phyloP scores from a whole-genome alignment of 768 basidiomycete genomes.

The Sporobolomyces pararoseus region DNA sequence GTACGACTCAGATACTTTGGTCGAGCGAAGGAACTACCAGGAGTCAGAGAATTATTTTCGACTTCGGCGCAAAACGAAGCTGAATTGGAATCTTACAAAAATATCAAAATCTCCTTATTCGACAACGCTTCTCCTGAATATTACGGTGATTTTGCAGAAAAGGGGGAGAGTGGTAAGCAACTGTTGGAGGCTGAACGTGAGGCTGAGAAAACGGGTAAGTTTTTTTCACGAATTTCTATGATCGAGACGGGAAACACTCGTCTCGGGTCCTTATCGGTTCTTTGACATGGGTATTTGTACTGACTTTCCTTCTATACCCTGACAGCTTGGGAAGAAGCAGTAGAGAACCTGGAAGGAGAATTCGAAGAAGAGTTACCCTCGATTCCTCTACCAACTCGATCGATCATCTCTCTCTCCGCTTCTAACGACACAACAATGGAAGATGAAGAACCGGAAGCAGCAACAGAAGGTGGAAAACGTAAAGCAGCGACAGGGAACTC shows the following conservation, averaged over 20 bases:
- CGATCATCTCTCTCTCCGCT: constrained; percentile 24
- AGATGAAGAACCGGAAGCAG: background rate
- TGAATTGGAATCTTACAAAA: constrained; percentile 53
- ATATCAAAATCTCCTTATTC: constrained; percentile 84
- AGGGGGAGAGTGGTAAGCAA: constrained; percentile 52
- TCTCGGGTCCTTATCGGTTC: too few species aligned
- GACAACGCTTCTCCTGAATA: constrained; percentile 80
- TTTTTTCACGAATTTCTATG: background rate
- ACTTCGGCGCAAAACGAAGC: constrained; percentile 66
- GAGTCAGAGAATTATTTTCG: constrained; percentile 89
- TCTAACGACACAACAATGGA: background rate
- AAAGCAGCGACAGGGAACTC: constrained; percentile 5
- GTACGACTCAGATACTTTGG: constrained; percentile 74
- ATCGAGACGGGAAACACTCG: too few species aligned
- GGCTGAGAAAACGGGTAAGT: constrained; percentile 69
- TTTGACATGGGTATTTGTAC: too few species aligned
- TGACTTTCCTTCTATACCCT: too few species aligned
- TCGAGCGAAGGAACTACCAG: constrained; percentile 89
- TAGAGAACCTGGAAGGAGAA: constrained; percentile 39
- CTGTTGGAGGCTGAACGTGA: constrained; percentile 67
- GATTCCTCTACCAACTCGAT: constrained; percentile 24
- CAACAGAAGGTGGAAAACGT: constrained; percentile 25
- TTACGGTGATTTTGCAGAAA: constrained; percentile 86
- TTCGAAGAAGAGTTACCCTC: constrained; percentile 27
- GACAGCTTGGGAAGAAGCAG: constrained; percentile 46